Conservation (phyloP, 257 asterid genomes). For the Nicotiana tabacum region DNA sequence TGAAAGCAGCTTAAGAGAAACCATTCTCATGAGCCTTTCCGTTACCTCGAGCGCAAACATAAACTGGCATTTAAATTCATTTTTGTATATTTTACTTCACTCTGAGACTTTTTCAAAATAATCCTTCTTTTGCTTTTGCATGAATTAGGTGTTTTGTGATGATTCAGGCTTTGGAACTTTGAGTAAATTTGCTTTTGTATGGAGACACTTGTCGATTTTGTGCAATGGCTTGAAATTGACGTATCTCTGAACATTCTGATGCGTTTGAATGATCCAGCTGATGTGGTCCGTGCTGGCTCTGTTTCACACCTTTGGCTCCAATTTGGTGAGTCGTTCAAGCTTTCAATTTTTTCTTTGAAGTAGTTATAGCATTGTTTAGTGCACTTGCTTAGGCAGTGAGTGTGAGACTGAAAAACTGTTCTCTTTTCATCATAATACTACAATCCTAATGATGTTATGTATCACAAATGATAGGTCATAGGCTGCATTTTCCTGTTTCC, state of each 20-base stretch:
- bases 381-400: not conserved
- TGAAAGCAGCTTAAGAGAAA: not conserved
- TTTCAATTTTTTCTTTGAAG: not conserved
- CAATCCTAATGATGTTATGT: not conserved
- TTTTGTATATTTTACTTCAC: not conserved
- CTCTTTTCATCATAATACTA: not conserved
- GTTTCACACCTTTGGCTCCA: conserved; percentile 60
- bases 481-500: conserved; percentile 1
- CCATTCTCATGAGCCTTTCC: not conserved
- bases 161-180: conserved; percentile 11
- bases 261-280: conserved; percentile 65
- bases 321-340: conserved; percentile 47
- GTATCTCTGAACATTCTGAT: conserved; percentile 38
- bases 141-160: conserved; percentile 1
- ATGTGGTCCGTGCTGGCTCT: conserved; percentile 47
- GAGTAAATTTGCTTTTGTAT: not conserved
- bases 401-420: not conserved
- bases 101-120: not conserved
- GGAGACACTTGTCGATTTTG: conserved; percentile 38
- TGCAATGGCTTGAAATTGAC: conserved; percentile 48
- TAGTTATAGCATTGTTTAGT: not conserved
- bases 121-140: not conserved
- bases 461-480: not conserved
- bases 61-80: not conserved
- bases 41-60: not conserved